Conservation (phyloP, 441 rosid species). For the Aquilaria agallochum region DNA sequence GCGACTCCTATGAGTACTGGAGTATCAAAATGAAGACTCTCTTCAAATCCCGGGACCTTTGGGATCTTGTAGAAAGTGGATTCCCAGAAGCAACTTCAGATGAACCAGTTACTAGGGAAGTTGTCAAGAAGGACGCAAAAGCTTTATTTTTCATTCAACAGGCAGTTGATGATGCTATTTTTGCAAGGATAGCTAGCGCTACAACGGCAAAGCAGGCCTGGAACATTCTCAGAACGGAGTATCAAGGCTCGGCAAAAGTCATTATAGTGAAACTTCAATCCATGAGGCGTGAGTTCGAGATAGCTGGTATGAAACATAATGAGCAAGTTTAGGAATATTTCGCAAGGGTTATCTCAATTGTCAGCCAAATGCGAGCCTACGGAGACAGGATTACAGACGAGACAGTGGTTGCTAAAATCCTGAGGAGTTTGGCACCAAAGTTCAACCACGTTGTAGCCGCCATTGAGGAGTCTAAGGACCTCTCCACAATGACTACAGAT, state of each 20-base stretch:
- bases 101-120: no score
- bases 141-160: no score
- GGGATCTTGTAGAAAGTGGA: no score
- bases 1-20: no score
- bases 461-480: constrained; percentile 4
- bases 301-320: neutral
- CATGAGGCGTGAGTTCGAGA: neutral
- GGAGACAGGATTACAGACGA: neutral
- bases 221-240: neutral
- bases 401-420: neutral
- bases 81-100: no score
- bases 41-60: no score
- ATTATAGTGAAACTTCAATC: neutral
- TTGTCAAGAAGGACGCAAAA: no score
- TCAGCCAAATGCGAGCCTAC: neutral
- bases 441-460: constrained; percentile 6
- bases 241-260: neutral
- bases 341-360: neutral
- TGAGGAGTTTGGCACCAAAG: neutral
- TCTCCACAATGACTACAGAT: neutral
- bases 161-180: no score
- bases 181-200: no score
- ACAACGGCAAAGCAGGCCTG: neutral
- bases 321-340: neutral
- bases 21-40: no score